phyloP scores from a whole-genome alignment of 345 rosid species.

The Jatropha curcas region DNA sequence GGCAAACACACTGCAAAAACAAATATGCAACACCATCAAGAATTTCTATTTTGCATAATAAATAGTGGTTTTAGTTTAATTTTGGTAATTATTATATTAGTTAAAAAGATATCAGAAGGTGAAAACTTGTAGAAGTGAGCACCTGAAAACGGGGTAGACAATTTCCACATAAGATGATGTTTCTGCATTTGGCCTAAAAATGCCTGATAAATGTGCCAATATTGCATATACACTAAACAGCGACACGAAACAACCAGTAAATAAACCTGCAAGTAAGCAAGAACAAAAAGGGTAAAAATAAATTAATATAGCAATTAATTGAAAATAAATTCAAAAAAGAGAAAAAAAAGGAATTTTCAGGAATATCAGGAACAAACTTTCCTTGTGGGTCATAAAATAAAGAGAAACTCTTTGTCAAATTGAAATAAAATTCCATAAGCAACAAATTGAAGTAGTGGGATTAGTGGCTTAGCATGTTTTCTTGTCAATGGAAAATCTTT shows the following conservation, averaged over 20 bases:
- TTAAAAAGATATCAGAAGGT: too few species aligned
- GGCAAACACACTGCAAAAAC: constrained; percentile 66
- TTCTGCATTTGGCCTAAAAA: constrained; percentile 52
- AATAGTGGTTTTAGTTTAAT: too few species aligned
- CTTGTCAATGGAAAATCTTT: not conserved
- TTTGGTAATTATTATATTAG: too few species aligned
- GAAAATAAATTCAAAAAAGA: not conserved
- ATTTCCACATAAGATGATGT: constrained; percentile 70
- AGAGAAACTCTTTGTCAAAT: not conserved
- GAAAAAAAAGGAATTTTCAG: too few species aligned
- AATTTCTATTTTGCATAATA: too few species aligned
- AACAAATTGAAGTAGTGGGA: not conserved
- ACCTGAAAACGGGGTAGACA: constrained; percentile 97
- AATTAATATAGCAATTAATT: not conserved
- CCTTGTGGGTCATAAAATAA: too few species aligned
- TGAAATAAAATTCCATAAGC: not conserved
- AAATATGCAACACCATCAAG: too few species aligned
- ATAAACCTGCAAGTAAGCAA: constrained; percentile 82
- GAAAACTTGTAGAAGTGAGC: too few species aligned
- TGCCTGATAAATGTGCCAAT: constrained; percentile 76
- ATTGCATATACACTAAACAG: constrained; percentile 71
- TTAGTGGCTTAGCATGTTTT: not conserved
- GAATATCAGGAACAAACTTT: not conserved
- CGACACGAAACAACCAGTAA: constrained; percentile 87
- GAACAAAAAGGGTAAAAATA: not conserved